Evolutionary conservation across 2,329 filamentous ascomycete species (phyloP).

Genomic region (Coniochaeta pulveracea): DNA sequence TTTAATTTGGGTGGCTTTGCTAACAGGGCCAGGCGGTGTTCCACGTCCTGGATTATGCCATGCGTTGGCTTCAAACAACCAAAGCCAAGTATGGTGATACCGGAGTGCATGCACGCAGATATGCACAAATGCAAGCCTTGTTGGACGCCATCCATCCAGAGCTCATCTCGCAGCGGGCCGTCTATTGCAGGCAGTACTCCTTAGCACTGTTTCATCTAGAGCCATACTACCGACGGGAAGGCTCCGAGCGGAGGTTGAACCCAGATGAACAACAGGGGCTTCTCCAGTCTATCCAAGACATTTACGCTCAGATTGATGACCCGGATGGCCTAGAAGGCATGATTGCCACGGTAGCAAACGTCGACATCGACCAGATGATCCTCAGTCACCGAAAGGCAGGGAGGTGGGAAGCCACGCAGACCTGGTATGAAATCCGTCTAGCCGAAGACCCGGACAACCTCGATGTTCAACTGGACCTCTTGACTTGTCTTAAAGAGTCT

Average conservation of each 20-base stretch:
- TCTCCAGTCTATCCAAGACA: conserved; percentile 73
- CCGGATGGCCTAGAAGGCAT: conserved; percentile 94
- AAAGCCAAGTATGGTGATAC: conserved; percentile 22
- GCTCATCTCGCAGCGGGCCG: conserved; percentile 65
- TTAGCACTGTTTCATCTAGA: conserved; percentile 91
- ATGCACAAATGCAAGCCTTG: conserved; percentile 34
- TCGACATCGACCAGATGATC: conserved; percentile 91
- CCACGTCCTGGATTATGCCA: conserved; percentile 80
- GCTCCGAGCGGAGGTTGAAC: conserved; percentile 30
- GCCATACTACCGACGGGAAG: conserved; percentile 56
- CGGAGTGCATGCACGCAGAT: conserved; percentile 25
- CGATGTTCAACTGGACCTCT: conserved; percentile 70
- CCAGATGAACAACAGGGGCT: conserved; percentile 49
- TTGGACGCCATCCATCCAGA: conserved; percentile 60
- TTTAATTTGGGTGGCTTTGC: conserved; percentile 5
- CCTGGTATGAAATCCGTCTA: conserved; percentile 91
- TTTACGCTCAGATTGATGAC: conserved; percentile 96
- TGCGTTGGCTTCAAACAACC: conserved; percentile 79
- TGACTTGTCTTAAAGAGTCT: conserved; percentile 88
- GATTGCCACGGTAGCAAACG: conserved; percentile 69
- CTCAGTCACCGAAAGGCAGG: conserved; percentile 88
- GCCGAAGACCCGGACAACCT: conserved; percentile 66
- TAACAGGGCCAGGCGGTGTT: conserved; percentile 61
- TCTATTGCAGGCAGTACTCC: conserved; percentile 90
- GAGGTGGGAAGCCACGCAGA: conserved; percentile 87